Conservation (phyloP, 2,329 filamentous ascomycete genomes). For the Gnomoniopsis sp. region DNA sequence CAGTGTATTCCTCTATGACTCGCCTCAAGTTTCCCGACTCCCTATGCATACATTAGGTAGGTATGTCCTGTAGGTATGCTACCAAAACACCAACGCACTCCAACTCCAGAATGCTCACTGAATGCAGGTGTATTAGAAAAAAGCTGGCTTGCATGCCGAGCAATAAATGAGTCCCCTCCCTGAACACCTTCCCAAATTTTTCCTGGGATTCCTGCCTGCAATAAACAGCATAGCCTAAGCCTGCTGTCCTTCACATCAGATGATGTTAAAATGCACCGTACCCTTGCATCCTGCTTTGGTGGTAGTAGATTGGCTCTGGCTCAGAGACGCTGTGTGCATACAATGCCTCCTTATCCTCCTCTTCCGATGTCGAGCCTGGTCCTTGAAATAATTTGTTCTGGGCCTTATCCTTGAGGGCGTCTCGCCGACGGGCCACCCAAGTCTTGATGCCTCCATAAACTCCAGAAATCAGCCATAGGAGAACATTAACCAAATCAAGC, state of each 20-base stretch:
- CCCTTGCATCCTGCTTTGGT: not conserved
- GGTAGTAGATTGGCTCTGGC: constrained; percentile 3
- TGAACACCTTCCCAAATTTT: too few relatives aligned
- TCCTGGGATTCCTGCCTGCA: too few relatives aligned
- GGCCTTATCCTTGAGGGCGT: constrained; percentile 34
- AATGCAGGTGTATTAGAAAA: too few relatives aligned
- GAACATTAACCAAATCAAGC: constrained; percentile 65
- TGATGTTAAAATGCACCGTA: not conserved
- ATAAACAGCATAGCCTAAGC: not conserved
- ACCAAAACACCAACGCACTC: too few relatives aligned
- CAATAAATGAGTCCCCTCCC: too few relatives aligned
- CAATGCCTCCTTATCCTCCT: not conserved
- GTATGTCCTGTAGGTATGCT: too few relatives aligned
- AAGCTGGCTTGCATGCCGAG: too few relatives aligned
- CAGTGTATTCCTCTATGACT: too few relatives aligned
- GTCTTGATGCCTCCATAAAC: constrained; percentile 39
- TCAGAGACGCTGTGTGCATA: not conserved
- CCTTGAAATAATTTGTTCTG: constrained; percentile 33
- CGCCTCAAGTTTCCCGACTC: too few relatives aligned
- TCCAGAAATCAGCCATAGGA: constrained; percentile 59
- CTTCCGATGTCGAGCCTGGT: not conserved
- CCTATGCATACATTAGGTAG: too few relatives aligned
- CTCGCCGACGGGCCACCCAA: constrained; percentile 38
- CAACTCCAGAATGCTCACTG: too few relatives aligned
- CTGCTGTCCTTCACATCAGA: not conserved